These are phyloP conservation scores for Daucus carota DNA, from an alignment of 129 eudicot genomes.

Conservation along the genomic window DNA sequence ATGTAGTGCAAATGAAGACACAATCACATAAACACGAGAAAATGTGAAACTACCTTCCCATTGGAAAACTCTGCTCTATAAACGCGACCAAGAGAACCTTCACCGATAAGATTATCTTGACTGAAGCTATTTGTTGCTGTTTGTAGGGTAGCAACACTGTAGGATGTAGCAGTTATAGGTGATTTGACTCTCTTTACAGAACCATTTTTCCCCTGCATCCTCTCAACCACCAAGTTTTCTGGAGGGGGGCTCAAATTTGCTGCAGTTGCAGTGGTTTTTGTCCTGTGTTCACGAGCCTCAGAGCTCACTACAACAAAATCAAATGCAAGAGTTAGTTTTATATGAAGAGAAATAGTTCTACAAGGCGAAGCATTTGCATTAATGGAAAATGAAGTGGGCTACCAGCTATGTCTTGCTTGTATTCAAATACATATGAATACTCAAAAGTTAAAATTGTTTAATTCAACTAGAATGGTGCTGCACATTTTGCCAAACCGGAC, in stretches of 20 bases:
- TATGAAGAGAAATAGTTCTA: background rate
- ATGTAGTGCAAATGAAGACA: background rate
- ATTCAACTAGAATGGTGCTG: too few relatives aligned
- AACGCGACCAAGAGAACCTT: conserved; percentile 98
- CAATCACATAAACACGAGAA: background rate
- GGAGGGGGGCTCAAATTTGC: conserved; percentile 62
- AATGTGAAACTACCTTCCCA: conserved; percentile 66
- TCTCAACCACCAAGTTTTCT: conserved; percentile 42
- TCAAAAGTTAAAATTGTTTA: too few relatives aligned
- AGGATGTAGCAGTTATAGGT: conserved; percentile 77
- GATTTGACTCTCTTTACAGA: conserved; percentile 68
- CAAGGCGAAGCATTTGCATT: background rate
- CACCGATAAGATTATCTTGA: conserved; percentile 91
- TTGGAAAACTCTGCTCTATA: conserved; percentile 91
- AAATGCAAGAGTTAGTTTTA: conserved; percentile 12
- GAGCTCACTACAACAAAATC: conserved; percentile 35
- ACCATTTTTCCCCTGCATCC: conserved; percentile 56
- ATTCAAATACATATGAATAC: background rate
- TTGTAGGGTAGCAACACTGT: conserved; percentile 92
- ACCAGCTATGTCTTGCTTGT: background rate
- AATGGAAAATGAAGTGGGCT: background rate
- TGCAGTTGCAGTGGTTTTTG: conserved; percentile 37
- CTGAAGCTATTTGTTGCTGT: conserved; percentile 95
- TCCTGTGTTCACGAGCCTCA: conserved; percentile 80
- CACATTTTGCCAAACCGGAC: background rate